phyloP scores from a whole-genome alignment of 441 rosid genomes.

The Corymbia citriodora region DNA sequence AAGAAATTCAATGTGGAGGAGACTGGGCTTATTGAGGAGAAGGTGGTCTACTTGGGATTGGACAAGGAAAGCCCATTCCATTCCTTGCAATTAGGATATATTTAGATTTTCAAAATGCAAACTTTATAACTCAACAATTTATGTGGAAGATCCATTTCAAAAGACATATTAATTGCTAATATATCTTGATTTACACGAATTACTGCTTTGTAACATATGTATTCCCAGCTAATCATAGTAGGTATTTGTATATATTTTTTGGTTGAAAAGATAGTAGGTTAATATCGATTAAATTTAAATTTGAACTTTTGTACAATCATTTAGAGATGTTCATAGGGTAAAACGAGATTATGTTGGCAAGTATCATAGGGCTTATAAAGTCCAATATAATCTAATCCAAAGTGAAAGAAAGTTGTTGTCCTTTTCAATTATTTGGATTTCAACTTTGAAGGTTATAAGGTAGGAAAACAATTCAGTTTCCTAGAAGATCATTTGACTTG shows the following conservation, averaged over 20 bases:
- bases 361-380: neutral
- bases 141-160: neutral
- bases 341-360: no score
- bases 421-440: no score
- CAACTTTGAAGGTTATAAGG: no score
- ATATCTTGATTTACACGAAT: neutral
- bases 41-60: neutral
- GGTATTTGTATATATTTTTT: no score
- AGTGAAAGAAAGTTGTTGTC: no score
- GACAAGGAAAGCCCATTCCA: slow-evolving; percentile 2
- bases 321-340: neutral
- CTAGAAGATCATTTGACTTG: no score
- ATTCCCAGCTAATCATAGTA: neutral
- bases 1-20: slow-evolving; percentile 6
- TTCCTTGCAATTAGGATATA: neutral
- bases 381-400: neutral
- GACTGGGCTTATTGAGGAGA: neutral
- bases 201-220: neutral
- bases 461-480: no score
- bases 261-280: no score
- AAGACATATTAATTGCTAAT: neutral
- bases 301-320: neutral
- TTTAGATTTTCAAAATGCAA: neutral
- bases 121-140: neutral
- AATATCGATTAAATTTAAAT: no score